Evolutionary conservation across 768 basidiomycete genomes (phyloP).

Genomic region (Suillus paluster): DNA sequence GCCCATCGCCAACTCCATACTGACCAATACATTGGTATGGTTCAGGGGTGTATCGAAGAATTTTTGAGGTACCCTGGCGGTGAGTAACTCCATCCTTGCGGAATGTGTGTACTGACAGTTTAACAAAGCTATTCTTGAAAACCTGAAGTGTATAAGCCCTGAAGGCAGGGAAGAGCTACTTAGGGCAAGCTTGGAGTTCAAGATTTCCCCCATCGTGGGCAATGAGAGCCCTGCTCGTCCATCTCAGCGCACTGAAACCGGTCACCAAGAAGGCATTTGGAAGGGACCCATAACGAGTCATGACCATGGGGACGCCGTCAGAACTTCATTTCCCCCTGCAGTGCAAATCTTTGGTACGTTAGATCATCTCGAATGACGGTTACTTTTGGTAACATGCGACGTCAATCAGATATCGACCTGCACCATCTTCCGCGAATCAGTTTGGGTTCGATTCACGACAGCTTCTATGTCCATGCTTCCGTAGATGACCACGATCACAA

Average conservation of each 20-base stretch:
- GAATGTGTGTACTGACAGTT: not conserved
- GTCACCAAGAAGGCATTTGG: not conserved
- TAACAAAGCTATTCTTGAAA: not conserved
- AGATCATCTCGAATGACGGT: not conserved
- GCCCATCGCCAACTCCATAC: conserved; percentile 8
- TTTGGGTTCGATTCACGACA: conserved; percentile 5
- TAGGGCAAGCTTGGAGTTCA: conserved; percentile 2
- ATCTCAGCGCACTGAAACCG: not conserved
- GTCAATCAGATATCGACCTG: conserved; percentile 4
- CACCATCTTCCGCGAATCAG: conserved; percentile 7
- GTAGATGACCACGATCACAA: conserved; percentile 2
- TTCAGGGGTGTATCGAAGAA: not conserved
- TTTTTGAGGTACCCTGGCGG: not conserved
- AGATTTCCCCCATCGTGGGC: not conserved
- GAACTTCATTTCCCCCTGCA: not conserved
- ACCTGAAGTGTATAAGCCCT: not conserved
- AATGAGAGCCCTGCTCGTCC: not conserved
- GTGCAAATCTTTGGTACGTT: not conserved
- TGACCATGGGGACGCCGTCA: not conserved
- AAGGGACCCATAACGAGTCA: too few relatives aligned
- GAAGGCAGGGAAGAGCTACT: not conserved
- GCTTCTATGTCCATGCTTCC: conserved; percentile 10
- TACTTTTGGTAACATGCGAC: not conserved
- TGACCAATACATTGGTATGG: conserved; percentile 7
- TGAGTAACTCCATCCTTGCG: not conserved